Percentiles rank a stretch among this genome's conserved stretches.
phyloP scores from a whole-genome alignment of 495 filamentous ascomycete genomes.

The Bacidia gigantensis region DNA sequence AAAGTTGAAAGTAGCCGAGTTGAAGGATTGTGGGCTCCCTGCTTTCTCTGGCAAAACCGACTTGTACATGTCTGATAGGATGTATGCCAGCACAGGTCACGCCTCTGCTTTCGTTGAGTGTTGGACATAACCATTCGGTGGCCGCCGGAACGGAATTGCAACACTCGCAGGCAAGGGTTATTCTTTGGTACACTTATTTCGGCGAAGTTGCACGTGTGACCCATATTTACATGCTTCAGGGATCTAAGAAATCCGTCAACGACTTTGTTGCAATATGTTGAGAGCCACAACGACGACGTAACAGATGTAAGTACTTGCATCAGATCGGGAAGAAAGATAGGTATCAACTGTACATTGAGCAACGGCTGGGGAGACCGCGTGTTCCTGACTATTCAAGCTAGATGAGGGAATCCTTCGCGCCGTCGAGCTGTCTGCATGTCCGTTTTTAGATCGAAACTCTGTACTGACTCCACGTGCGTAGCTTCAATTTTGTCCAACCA shows the following conservation, averaged over 20 bases:
- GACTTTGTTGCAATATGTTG: conserved; percentile 51
- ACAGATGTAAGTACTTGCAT: conserved; percentile 44
- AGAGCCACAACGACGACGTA: conserved; percentile 86
- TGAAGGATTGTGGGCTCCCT: conserved; percentile 12
- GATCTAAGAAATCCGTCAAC: conserved; percentile 46
- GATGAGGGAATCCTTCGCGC: no score
- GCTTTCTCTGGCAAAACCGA: conserved; percentile 6
- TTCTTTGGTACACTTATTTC: conserved; percentile 46
- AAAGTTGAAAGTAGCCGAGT: conserved; percentile 8
- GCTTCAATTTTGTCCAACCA: conserved; percentile 58
- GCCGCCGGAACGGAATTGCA: conserved; percentile 63
- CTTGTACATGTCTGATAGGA: conserved; percentile 1
- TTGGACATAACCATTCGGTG: conserved; percentile 45
- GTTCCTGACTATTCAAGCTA: no score
- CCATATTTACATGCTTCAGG: conserved; percentile 34
- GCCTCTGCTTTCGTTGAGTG: conserved; percentile 57
- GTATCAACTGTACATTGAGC: no score
- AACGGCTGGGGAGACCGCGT: no score
- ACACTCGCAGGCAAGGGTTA: conserved; percentile 55
- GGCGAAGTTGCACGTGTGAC: not conserved
- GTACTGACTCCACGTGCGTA: conserved; percentile 19
- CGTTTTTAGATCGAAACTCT: not conserved
- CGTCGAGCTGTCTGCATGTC: not conserved
- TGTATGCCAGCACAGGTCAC: conserved; percentile 27
- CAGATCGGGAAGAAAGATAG: no score